Evolutionary conservation across 257 asterid genomes (phyloP), one percentile per base, ranked within the genome.

Genomic region (Oldenlandia corymbosa): DNA sequence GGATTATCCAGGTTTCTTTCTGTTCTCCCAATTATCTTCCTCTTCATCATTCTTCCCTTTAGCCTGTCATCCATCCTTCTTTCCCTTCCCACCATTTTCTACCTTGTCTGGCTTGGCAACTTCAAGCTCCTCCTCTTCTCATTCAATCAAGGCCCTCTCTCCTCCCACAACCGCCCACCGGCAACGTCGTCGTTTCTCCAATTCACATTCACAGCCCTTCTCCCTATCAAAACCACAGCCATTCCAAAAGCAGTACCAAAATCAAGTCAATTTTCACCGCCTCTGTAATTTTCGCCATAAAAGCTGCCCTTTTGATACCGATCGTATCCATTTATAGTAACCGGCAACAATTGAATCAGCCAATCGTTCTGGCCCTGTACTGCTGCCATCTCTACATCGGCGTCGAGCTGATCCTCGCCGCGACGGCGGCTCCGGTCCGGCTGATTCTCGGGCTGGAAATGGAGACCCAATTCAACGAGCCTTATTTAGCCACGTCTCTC

Each of bases 41-140:
- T 73, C 56, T 73, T 68, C 59, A 52, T 47, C 39, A 43, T 43
- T 10, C 67, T 73, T 37, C 78, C 78, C 16, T 26, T 55, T 26
- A 2, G 0, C 7, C 56, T 66, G 57, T 27, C 64, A 12, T 30
- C 64, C 57, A 0, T 45, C 47, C 64, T 16, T 20, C 36, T 55
- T 14, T 12, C 59, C 53, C 80, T 77, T 66, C 67, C 69, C 74
- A 67, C 80, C 64, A 9, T 34, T 23, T 42, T 55, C 8, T 55
- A 53, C 9, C 49, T 58, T 30, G 39, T 49, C 26, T 88, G 93
- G 90, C 87, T 71, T 5, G 86, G 65, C 65, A 88, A 84, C 50
- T 86, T 78, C 76, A 86, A 84, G 70, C 92, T 88, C 70, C 76
- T 86, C 69, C 82, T 86, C 65, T 78, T 78, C 62, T 45, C 95